Conservation (phyloP, 106 monocot species). For the Dactylorhiza incarnata region DNA sequence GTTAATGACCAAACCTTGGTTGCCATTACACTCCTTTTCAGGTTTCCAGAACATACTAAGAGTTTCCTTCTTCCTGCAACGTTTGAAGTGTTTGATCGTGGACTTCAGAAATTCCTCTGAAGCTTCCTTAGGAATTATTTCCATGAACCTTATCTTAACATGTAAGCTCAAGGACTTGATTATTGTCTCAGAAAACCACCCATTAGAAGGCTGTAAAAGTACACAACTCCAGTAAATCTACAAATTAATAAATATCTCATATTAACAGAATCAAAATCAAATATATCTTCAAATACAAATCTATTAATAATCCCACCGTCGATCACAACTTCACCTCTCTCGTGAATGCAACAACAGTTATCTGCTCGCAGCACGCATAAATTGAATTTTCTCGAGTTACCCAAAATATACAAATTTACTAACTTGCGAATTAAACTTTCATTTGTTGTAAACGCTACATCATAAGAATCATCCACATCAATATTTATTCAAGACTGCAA, state of each 20-base stretch:
- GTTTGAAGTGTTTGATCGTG: conserved; percentile 29
- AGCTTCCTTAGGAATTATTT: conserved; percentile 22
- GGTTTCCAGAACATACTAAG: conserved; percentile 20
- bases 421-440: too few relatives aligned
- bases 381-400: too few relatives aligned
- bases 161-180: conserved; percentile 33
- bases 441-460: too few relatives aligned
- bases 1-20: conserved; percentile 16
- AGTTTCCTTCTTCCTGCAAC: conserved; percentile 37
- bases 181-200: conserved; percentile 47
- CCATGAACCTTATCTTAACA: conserved; percentile 47
- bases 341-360: too few relatives aligned
- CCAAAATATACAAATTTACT: too few relatives aligned
- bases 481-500: too few relatives aligned
- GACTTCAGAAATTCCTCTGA: conserved; percentile 27
- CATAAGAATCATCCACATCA: too few relatives aligned
- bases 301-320: neutral
- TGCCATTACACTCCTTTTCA: conserved; percentile 13
- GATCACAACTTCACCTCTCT: too few relatives aligned
- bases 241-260: neutral
- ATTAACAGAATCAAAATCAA: neutral
- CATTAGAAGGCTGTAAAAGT: conserved; percentile 33
- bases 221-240: neutral
- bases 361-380: too few relatives aligned
- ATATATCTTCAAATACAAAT: neutral